Percentiles rank a stretch among this genome's conserved stretches.
Evolutionary conservation across 805 yeast genomes (phyloP).

Genomic region (Starmera quercuum): DNA sequence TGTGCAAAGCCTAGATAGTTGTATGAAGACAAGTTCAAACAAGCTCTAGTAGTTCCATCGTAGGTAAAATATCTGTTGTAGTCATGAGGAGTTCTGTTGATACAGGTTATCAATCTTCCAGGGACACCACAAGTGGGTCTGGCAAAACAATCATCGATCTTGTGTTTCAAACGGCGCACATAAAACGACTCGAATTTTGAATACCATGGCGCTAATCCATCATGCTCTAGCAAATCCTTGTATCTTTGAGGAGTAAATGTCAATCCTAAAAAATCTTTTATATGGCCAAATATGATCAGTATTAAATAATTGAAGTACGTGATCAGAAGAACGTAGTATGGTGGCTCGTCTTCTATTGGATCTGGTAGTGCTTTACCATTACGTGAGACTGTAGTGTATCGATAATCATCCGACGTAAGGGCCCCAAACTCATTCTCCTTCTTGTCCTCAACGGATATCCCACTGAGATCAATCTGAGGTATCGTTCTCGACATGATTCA

Average conservation of each 20-base stretch:
- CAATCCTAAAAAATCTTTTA: conserved; percentile 83
- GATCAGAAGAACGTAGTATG: conserved; percentile 66
- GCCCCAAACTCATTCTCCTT: conserved; percentile 68
- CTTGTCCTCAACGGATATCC: conserved; percentile 27
- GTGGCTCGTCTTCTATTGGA: conserved; percentile 77
- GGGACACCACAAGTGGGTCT: conserved; percentile 98
- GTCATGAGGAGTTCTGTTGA: conserved; percentile 67
- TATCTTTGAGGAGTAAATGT: conserved; percentile 60
- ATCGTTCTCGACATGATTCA: conserved; percentile 18
- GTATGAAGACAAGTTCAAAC: conserved; percentile 83
- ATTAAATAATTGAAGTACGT: conserved; percentile 84
- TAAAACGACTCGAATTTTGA: conserved; percentile 91
- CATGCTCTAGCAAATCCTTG: conserved; percentile 58
- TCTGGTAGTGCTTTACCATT: conserved; percentile 47
- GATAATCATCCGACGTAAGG: conserved; percentile 54
- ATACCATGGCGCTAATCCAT: conserved; percentile 95
- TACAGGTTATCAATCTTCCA: conserved; percentile 80
- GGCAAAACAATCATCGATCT: conserved; percentile 91
- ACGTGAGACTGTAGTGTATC: conserved; percentile 54
- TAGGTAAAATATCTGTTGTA: conserved; percentile 59
- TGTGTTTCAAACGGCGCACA: conserved; percentile 81
- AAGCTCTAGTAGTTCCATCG: conserved; percentile 68
- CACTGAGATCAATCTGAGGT: conserved; percentile 27
- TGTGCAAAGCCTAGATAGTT: conserved; percentile 97
- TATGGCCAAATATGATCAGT: conserved; percentile 81